Evolutionary conservation across 768 basidiomycete genomes (phyloP).

Genomic region (Chiua virens): DNA sequence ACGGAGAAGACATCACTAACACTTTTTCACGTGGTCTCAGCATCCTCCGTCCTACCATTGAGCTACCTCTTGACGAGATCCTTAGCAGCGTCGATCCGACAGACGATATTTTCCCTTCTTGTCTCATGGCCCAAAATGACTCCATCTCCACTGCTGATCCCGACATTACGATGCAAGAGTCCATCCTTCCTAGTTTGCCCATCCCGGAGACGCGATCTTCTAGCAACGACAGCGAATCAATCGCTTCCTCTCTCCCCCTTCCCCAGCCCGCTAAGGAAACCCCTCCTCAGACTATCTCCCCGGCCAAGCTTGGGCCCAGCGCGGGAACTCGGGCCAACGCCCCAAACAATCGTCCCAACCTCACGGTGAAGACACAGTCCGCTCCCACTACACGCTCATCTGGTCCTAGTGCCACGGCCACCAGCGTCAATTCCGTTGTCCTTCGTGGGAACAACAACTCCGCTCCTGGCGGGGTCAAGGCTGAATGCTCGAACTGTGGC

Average conservation of each 20-base stretch:
- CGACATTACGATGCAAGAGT: conserved; percentile 31
- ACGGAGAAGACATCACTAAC: conserved; percentile 70
- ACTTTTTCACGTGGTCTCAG: conserved; percentile 52
- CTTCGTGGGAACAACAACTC: conserved; percentile 34
- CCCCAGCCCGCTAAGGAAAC: conserved; percentile 42
- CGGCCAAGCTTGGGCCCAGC: conserved; percentile 57
- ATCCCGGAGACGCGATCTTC: conserved; percentile 12
- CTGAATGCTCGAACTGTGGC: conserved; percentile 86
- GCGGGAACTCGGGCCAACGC: conserved; percentile 49
- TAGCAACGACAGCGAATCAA: conserved; percentile 4
- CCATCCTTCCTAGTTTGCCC: conserved; percentile 11
- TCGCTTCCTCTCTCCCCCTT: conserved; percentile 28
- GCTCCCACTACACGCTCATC: conserved; percentile 47
- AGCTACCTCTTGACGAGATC: conserved; percentile 83
- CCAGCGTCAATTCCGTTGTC: conserved; percentile 50
- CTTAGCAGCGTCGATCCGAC: conserved; percentile 38
- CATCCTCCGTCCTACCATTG: conserved; percentile 77
- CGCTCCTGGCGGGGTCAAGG: conserved; percentile 63
- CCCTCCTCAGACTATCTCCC: conserved; percentile 53
- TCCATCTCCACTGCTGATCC: conserved; percentile 7
- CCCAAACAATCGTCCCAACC: conserved; percentile 49
- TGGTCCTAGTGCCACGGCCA: conserved; percentile 66
- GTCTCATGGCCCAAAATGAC: conserved; percentile 8
- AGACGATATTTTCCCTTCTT: conserved; percentile 17
- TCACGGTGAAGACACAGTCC: conserved; percentile 60